A percentile compares a stretch with the other conserved stretches of the same genome.
These are phyloP conservation scores for Colletotrichum sp. DNA, from an alignment of 2,329 filamentous ascomycete genomes.

Conservation along the genomic window DNA sequence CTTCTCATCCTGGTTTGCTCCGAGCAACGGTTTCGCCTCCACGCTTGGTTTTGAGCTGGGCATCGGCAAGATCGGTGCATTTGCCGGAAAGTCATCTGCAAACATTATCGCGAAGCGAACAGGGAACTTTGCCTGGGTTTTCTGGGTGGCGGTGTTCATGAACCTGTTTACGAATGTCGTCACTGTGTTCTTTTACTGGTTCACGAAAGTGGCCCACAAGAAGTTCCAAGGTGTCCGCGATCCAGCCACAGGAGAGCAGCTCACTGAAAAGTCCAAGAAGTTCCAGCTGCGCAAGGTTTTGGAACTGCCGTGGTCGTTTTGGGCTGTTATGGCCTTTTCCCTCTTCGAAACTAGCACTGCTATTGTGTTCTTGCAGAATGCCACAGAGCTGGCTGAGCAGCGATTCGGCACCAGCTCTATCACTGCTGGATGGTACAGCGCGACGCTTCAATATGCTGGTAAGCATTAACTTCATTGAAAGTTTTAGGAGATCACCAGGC, in stretches of 20 bases:
- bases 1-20: conserved; percentile 69
- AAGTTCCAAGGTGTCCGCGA: conserved; percentile 53
- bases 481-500: fast-evolving
- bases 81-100: conserved; percentile 64
- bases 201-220: conserved; percentile 55
- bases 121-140: conserved; percentile 66
- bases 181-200: conserved; percentile 59
- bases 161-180: conserved; percentile 66
- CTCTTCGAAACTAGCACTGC: conserved; percentile 64
- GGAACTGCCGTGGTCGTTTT: conserved; percentile 64
- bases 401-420: conserved; percentile 59
- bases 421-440: conserved; percentile 65
- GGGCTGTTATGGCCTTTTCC: conserved; percentile 59
- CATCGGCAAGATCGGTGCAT: conserved; percentile 66
- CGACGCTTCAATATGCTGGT: conserved; percentile 56
- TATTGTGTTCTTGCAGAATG: conserved; percentile 59
- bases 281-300: conserved; percentile 61
- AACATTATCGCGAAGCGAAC: conserved; percentile 63
- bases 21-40: conserved; percentile 65
- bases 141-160: conserved; percentile 67
- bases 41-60: conserved; percentile 65
- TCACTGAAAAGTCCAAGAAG: conserved; percentile 64
- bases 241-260: conserved; percentile 60
- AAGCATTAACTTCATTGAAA: background rate
- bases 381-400: conserved; percentile 65